Conservation (phyloP, 495 filamentous ascomycete genomes). For the Penicillium parvum region DNA sequence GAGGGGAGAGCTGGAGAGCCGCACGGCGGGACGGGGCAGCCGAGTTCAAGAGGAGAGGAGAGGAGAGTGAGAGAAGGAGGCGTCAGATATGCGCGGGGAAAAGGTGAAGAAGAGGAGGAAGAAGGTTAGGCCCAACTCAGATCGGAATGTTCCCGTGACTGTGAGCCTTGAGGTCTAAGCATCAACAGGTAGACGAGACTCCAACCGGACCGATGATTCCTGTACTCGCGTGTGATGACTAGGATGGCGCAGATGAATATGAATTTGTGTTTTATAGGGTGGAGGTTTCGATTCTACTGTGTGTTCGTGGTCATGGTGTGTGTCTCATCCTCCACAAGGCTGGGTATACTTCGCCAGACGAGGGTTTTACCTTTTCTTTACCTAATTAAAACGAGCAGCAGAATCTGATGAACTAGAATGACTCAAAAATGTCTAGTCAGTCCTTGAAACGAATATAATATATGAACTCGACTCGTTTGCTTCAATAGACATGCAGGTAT, state of each 20-base stretch:
- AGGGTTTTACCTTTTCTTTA: constrained; percentile 9
- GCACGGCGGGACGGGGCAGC: background rate
- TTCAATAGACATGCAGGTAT: too few species aligned
- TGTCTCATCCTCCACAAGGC: background rate
- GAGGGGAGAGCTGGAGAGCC: constrained; percentile 5
- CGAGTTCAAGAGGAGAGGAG: constrained; percentile 1
- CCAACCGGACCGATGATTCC: constrained; percentile 21
- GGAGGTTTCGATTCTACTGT: too few species aligned
- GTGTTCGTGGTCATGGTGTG: background rate
- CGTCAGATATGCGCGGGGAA: constrained; percentile 3
- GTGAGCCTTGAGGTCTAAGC: constrained; percentile 11
- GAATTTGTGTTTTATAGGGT: too few species aligned
- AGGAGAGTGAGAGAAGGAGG: background rate
- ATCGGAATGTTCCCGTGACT: constrained; percentile 33
- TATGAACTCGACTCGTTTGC: too few species aligned
- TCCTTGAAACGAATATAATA: background rate
- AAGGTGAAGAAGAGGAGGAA: constrained; percentile 9
- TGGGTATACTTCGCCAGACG: constrained; percentile 15
- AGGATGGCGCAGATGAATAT: too few species aligned
- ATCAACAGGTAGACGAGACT: constrained; percentile 12
- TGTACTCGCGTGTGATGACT: constrained; percentile 6
- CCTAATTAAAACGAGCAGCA: constrained; percentile 13
- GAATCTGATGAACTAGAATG: background rate
- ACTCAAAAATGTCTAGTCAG: too few species aligned
- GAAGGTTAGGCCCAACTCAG: constrained; percentile 1